phyloP scores from a whole-genome alignment of 371 early-diverging fungal species.

The Lichtheimia hyalospora region DNA sequence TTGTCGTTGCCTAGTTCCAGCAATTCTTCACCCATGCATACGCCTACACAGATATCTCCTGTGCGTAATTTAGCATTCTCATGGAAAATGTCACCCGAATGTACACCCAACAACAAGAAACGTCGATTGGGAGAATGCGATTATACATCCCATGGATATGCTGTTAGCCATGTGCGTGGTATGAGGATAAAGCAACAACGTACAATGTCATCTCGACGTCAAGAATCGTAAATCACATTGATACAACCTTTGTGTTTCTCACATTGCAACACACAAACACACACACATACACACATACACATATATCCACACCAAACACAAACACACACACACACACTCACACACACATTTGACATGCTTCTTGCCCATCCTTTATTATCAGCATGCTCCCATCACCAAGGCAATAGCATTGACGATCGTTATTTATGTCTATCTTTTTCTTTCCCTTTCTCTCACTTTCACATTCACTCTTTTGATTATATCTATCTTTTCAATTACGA shows the following conservation, averaged over 20 bases:
- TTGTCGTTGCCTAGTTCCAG: conserved; percentile 42
- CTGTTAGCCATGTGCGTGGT: conserved; percentile 22
- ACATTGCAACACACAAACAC: neutral
- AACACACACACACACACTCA: conserved; percentile 1
- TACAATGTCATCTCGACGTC: neutral
- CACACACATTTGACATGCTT: neutral
- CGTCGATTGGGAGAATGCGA: conserved; percentile 2
- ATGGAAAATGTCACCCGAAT: conserved; percentile 10
- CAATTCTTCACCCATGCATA: conserved; percentile 44
- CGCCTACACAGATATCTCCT: conserved; percentile 43
- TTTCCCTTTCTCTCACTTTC: conserved; percentile 9
- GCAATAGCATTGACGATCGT: neutral
- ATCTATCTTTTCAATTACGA: neutral
- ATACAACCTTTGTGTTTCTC: no score
- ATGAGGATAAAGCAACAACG: conserved; percentile 12
- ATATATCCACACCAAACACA: neutral
- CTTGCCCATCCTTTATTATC: conserved; percentile 1
- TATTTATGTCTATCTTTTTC: neutral
- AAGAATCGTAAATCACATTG: neutral
- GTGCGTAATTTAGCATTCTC: conserved; percentile 14
- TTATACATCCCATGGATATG: conserved; percentile 10
- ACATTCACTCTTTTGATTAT: conserved; percentile 1
- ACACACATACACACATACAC: conserved; percentile 1
- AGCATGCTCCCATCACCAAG: neutral
- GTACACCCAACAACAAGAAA: neutral